These are phyloP conservation scores for Peniophora sp. DNA, from an alignment of 1,284 basidiomycete species.

Conservation along the genomic window DNA sequence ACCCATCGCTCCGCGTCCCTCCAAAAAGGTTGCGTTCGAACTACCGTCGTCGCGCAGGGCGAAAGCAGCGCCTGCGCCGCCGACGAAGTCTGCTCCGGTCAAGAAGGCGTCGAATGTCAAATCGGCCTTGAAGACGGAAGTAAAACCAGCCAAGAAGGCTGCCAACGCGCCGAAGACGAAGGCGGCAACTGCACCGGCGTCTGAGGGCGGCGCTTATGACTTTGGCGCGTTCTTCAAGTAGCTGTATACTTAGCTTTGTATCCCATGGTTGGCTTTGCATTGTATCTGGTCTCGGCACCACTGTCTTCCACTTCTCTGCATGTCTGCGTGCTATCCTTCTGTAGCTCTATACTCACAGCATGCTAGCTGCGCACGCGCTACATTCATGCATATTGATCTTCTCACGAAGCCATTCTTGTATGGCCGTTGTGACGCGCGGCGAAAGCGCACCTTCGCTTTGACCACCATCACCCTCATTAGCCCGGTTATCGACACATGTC, in stretches of 20 bases:
- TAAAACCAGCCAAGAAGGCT: slow-evolving; percentile 12
- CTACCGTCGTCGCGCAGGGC: neutral
- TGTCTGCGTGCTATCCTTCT: too few relatives aligned
- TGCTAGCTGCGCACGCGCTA: too few relatives aligned
- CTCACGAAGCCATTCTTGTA: too few relatives aligned
- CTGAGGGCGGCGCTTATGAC: slow-evolving; percentile 38
- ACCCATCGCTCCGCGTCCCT: slow-evolving; percentile 20
- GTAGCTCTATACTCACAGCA: too few relatives aligned
- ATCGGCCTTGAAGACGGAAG: slow-evolving; percentile 12
- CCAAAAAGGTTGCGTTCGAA: slow-evolving; percentile 45
- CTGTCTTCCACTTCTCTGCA: too few relatives aligned
- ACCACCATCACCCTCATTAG: too few relatives aligned
- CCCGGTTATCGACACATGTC: too few relatives aligned
- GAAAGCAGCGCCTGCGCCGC: neutral
- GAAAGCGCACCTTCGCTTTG: too few relatives aligned
- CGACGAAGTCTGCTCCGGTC: neutral
- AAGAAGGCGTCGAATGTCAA: slow-evolving; percentile 2
- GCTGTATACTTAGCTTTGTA: neutral
- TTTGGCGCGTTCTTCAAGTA: slow-evolving; percentile 46
- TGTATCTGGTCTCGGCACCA: too few relatives aligned
- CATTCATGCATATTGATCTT: too few relatives aligned
- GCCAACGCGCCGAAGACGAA: slow-evolving; percentile 14
- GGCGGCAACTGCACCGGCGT: slow-evolving; percentile 10
- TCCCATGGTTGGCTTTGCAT: neutral
- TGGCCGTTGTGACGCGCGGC: too few relatives aligned